Evolutionary conservation across 2,329 filamentous ascomycete genomes (phyloP), one percentile per base, ranked within the genome.

Genomic region (Shiraia sp.): DNA sequence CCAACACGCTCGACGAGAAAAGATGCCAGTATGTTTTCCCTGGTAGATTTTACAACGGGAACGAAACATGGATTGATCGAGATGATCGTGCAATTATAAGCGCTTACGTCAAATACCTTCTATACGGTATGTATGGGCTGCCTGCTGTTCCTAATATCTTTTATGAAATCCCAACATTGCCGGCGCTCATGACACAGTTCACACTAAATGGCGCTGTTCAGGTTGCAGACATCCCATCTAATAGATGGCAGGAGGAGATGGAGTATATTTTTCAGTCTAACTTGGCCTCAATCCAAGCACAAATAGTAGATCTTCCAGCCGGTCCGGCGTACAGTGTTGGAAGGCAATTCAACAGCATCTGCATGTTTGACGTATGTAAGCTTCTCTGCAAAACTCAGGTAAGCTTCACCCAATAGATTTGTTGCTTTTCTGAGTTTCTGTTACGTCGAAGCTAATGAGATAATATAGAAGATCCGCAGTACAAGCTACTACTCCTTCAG

Each of bases 211-310:
- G 26, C 3, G 23, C 14, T 6, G 6, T 45, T 2, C 44, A 49
- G 15, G 16, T 27, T 4, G 16, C 24, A 3, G 22, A 36, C 10
- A 22, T 55, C 16, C 45, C 44, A 2, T 23, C 29, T 8, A 37
- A 47, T 15, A 32, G 41, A 32, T 57, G 53, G 53, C 40, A 55
- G 31, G 6, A 17, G 8, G 53, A 57, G 16, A 27, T 52, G 10
- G 38, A 50, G 27, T 33, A 50, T 27, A 41, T 41, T 19, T 29
- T 41, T 25, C 36, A 40, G 13, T 35, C 42, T 8, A 37, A 23
- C 12, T 37, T 53, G 10, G 42, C 38, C 6, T 13, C 36, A n/a
- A 32, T 48, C 8, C 49, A 54, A 31, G 16, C 27, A 13, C 14
- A 12, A 3, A 12, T 53, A 6, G 36, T 48, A 6, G 40, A 43